These are phyloP conservation scores for Balamuthia mandrillaris DNA, from an alignment of 208 protist genomes.

Conservation along the genomic window DNA sequence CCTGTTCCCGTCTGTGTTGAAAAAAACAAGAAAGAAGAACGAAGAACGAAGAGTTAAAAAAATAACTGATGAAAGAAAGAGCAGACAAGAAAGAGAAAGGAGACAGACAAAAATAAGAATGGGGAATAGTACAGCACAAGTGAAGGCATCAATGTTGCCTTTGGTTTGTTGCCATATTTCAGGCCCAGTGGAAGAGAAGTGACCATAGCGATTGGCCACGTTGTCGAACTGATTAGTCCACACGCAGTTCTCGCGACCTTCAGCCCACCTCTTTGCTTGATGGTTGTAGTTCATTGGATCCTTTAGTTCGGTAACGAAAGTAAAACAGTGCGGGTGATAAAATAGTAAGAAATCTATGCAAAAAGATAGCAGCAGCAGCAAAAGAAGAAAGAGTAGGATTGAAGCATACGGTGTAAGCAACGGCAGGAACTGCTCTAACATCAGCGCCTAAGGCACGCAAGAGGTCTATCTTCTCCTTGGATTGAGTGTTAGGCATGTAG, in stretches of 20 bases:
- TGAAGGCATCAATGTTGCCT: constrained; percentile 50
- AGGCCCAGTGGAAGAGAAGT: constrained; percentile 59
- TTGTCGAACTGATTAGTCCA: constrained; percentile 72
- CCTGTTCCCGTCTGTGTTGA: constrained; percentile 45
- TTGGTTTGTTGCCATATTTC: constrained; percentile 52
- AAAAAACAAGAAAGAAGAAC: neutral
- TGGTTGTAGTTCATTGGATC: constrained; percentile 68
- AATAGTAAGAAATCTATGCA: too few relatives aligned
- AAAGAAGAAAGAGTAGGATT: too few relatives aligned
- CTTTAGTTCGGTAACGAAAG: too few relatives aligned
- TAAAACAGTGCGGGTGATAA: too few relatives aligned
- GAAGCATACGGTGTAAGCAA: too few relatives aligned
- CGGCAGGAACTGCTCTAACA: neutral
- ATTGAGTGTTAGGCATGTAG: constrained; percentile 58
- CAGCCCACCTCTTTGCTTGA: constrained; percentile 53
- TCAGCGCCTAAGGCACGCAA: constrained; percentile 32
- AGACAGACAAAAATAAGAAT: too few relatives aligned
- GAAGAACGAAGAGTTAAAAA: neutral
- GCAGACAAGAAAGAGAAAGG: too few relatives aligned
- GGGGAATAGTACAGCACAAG: constrained; percentile 20
- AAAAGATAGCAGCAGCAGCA: too few relatives aligned
- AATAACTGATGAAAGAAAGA: too few relatives aligned
- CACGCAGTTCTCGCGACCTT: constrained; percentile 46
- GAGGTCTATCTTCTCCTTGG: constrained; percentile 62
- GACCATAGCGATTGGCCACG: constrained; percentile 54